Percentiles rank a stretch among this genome's conserved stretches.
These are phyloP conservation scores for Blakeslea trispora DNA, from an alignment of 371 early-diverging fungal species.

Conservation along the genomic window DNA sequence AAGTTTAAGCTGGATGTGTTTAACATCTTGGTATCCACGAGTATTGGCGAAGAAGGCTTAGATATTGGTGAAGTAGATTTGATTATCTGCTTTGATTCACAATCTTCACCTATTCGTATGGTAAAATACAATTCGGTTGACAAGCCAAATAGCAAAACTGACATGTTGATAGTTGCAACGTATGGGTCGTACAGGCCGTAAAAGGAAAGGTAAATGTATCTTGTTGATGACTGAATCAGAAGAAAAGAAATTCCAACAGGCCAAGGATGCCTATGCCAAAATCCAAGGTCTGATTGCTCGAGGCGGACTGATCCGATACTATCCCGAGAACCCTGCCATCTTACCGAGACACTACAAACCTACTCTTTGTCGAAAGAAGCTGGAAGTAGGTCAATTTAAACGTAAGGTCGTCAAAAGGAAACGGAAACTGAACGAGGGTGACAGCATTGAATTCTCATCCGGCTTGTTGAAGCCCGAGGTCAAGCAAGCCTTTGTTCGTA, in stretches of 20 bases:
- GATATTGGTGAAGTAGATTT: conserved; percentile 97
- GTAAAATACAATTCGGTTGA: too few species aligned
- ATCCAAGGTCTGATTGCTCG: conserved; percentile 57
- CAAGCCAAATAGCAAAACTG: too few species aligned
- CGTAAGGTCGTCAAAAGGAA: not conserved
- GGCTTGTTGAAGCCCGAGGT: conserved; percentile 3
- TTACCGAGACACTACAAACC: conserved; percentile 55
- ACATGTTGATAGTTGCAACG: conserved; percentile 73
- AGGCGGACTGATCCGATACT: conserved; percentile 22
- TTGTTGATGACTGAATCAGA: conserved; percentile 83
- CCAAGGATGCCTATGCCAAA: conserved; percentile 60
- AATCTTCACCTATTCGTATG: conserved; percentile 84
- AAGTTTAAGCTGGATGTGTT: conserved; percentile 72
- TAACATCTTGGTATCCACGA: conserved; percentile 90
- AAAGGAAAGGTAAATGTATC: conserved; percentile 82
- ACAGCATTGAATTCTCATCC: too few species aligned
- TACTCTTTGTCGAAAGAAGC: conserved; percentile 28
- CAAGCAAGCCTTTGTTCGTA: conserved; percentile 1
- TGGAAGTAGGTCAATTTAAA: conserved; percentile 33
- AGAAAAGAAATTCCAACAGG: conserved; percentile 65
- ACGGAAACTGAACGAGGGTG: too few species aligned
- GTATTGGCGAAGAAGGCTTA: conserved; percentile 96
- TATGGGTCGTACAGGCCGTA: conserved; percentile 94
- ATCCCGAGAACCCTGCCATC: conserved; percentile 35
- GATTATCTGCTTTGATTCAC: conserved; percentile 90